A percentile compares a stretch with the other conserved stretches of the same genome.
phyloP scores from a whole-genome alignment of 257 asterid species.

The Craterostigma plantagineum region DNA sequence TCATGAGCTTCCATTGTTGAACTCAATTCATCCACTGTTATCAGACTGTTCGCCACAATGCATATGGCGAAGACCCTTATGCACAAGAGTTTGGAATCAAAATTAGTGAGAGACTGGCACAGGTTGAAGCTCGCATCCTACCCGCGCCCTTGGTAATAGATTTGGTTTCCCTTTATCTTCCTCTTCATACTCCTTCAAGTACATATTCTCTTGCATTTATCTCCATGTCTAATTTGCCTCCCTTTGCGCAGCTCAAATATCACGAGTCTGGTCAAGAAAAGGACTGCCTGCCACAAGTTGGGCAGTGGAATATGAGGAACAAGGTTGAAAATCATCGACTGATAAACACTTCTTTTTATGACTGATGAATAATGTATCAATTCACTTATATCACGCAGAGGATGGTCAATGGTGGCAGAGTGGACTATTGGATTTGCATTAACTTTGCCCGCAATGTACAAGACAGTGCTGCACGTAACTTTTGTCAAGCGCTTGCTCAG shows the following conservation, averaged over 20 bases:
- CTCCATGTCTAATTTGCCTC: neutral
- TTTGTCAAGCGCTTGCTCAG: slow-evolving; percentile 80
- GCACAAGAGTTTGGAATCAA: slow-evolving; percentile 93
- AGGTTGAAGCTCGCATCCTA: slow-evolving; percentile 91
- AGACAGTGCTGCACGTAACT: slow-evolving; percentile 43
- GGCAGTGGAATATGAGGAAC: slow-evolving; percentile 99
- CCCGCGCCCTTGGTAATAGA: slow-evolving; percentile 76
- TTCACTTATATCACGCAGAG: slow-evolving; percentile 29
- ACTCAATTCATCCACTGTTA: neutral
- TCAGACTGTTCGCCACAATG: slow-evolving; percentile 81
- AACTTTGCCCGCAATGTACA: slow-evolving; percentile 72
- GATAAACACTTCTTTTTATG: too few species aligned
- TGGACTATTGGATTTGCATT: slow-evolving; percentile 67
- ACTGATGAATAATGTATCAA: slow-evolving; percentile 1
- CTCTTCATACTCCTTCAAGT: neutral
- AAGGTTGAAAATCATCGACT: slow-evolving; percentile 26
- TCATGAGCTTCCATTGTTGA: neutral
- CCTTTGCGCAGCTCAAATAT: slow-evolving; percentile 55
- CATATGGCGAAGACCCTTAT: slow-evolving; percentile 60
- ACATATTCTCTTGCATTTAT: neutral
- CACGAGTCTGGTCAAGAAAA: slow-evolving; percentile 88
- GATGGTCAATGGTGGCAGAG: slow-evolving; percentile 93
- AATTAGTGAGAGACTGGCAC: slow-evolving; percentile 71
- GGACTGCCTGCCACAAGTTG: slow-evolving; percentile 87
- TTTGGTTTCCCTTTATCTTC: neutral